These are phyloP conservation scores for Trichoderma brevicompactum DNA, from an alignment of 2,329 filamentous ascomycete species.

Conservation along the genomic window DNA sequence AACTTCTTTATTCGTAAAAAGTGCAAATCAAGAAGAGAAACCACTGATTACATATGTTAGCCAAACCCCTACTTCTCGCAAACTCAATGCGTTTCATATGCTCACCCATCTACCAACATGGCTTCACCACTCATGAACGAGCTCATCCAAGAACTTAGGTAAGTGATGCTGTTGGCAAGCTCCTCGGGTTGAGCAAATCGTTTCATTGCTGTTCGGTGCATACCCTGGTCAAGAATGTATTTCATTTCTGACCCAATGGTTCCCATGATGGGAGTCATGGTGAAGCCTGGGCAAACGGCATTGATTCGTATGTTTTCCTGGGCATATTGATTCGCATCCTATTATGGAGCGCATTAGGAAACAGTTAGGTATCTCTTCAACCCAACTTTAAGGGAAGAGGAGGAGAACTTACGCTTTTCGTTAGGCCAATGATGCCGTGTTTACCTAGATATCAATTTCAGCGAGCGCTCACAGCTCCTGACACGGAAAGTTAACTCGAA, in stretches of 20 bases:
- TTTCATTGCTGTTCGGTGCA: constrained; percentile 3
- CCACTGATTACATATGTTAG: not conserved
- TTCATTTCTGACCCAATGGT: not conserved
- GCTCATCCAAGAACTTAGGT: constrained; percentile 9
- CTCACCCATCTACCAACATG: constrained; percentile 13
- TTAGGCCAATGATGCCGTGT: constrained; percentile 4
- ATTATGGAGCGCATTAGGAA: not conserved
- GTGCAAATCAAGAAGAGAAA: not conserved
- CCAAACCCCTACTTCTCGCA: not conserved
- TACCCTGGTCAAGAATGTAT: not conserved
- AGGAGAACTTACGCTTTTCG: not conserved
- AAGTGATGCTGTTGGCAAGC: not conserved
- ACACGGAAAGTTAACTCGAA: not conserved
- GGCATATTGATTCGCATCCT: constrained; percentile 19
- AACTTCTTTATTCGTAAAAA: too few species aligned
- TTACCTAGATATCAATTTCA: not conserved
- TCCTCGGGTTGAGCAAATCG: not conserved
- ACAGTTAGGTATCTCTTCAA: not conserved
- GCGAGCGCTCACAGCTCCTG: not conserved
- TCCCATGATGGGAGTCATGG: not conserved
- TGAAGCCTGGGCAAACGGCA: not conserved
- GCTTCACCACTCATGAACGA: constrained; percentile 18
- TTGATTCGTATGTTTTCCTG: constrained; percentile 1
- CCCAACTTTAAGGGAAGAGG: not conserved
- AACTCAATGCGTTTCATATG: not conserved